Base-by-base conservation (phyloP, 179 eudicot genomes). In the Pouteria campechiana region DNA sequence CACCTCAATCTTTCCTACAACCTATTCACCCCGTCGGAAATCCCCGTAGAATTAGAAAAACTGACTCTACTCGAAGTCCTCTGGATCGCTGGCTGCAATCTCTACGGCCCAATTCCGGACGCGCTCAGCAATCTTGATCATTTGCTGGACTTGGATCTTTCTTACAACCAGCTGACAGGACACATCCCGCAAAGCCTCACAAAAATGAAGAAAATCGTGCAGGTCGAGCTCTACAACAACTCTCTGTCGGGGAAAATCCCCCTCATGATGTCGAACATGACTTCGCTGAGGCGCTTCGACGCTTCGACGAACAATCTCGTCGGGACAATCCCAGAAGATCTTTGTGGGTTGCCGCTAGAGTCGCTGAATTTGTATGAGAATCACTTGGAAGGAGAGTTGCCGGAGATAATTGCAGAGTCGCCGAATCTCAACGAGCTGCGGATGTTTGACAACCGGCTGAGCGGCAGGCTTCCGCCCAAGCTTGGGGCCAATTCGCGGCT, bases 151-250 rank as follows among this genome's bases (percentile, higher is more conserved):
- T 58, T 90, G 35, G 96, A 90, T 59, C 21, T 86, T 39, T 68
- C 98, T 1, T 0, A 5, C 0, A 90, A 90, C 32, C 0, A 9
- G 0, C 22, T 90, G 2, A 42, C 29, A 4, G 98, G 98, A 3
- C 5, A 14, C 5, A 13, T 90, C 0, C 94, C 96, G 48, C 52
- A 68, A 51, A 64, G 58, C 32, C 28, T 90, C 63, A 74, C 87
- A 4, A 68, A 46, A 53, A 54, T 82, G 21, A 47, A 67, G 5
- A 75, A 60, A 11, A 17, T 67, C 0, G 61, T 65, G 1, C 96
- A 82, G 50, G 39, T 76, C 4, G 96, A 90, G 75, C 68, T 86
- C 1, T 90, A 68, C 30, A 44, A 36, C 16, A 90, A 86, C 80
- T 44, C 64, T 13, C 17, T 79, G 0, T 28, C 64, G 1, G 76